Evolutionary conservation across 2,329 filamentous ascomycete genomes (phyloP), one percentile per base, ranked within the genome.

Genomic region (Fusarium sp.): DNA sequence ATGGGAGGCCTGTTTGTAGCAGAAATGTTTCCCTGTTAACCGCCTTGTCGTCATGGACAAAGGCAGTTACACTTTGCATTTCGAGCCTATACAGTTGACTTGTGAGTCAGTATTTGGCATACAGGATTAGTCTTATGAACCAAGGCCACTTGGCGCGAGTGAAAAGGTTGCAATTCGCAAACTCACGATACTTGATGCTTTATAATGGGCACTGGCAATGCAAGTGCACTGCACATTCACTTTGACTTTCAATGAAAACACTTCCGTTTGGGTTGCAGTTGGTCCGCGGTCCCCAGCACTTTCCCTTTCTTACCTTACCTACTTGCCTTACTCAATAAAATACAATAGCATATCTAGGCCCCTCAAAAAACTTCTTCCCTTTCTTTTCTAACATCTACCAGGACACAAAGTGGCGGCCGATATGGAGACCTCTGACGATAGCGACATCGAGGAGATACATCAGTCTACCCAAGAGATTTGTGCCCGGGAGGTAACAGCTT

Each of bases 401-500:
- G 46, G 12, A 34, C 30, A 37, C 57, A 9, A 42, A 34, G 29
- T 24, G 34, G 29, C 18, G 30, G 22, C n/a, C 34, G 66, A 34
- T 18, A 74, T 68, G 66, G 61, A 64, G 27, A 25, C 44, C 20
- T 29, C 29, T 9, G 32, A 60, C 14, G 34, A 42, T 16, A 40
- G 13, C 12, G 45, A 45, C 10, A 37, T 37, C 5, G 32, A 55
- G 41, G 41, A 44, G n/a, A 30, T 18, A 16, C n/a, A 34, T 16
- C 51, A 53, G 34, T 22, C 7, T 6, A n/a, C 30, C 11, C 55
- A 64, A 48, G 58, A 71, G 7, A 42, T 30, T 16, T 76, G 70
- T 24, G 32, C 72, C 8, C 46, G 61, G 27, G 41, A 46, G n/a
- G 67, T 77, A 25, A 45, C 49, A 11, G 47, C 59, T 7, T 49